Evolutionary conservation across 345 rosid genomes (phyloP).

Genomic region (Murraya paniculata): DNA sequence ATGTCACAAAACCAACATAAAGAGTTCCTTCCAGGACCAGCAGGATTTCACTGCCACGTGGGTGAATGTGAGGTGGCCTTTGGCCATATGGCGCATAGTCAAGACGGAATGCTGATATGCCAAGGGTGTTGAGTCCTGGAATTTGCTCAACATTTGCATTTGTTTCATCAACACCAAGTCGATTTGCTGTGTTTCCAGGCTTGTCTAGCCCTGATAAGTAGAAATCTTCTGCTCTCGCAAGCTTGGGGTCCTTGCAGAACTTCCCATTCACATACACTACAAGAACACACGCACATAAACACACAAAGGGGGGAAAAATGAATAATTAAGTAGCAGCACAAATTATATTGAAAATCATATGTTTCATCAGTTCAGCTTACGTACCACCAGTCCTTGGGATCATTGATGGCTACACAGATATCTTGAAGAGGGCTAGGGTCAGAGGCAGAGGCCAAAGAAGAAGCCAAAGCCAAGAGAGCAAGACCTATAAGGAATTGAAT

Average conservation of each 20-base stretch:
- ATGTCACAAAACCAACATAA: constrained; percentile 40
- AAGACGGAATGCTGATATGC: constrained; percentile 29
- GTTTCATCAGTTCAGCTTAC: neutral
- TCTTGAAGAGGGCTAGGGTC: constrained; percentile 38
- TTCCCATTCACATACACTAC: constrained; percentile 26
- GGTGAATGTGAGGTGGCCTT: constrained; percentile 45
- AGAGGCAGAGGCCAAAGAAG: constrained; percentile 9
- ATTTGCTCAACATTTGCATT: constrained; percentile 24
- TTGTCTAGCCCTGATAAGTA: constrained; percentile 16
- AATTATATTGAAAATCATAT: too few species aligned
- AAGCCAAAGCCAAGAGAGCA: constrained; percentile 17
- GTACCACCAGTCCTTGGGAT: constrained; percentile 3
- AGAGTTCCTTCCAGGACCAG: constrained; percentile 31
- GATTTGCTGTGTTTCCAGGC: constrained; percentile 22
- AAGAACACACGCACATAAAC: too few species aligned
- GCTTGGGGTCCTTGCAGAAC: constrained; percentile 21
- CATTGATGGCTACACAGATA: constrained; percentile 26
- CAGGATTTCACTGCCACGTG: constrained; percentile 39
- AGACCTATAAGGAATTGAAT: neutral
- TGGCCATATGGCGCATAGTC: constrained; percentile 31
- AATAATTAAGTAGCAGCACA: too few species aligned
- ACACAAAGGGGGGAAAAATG: fast-evolving
- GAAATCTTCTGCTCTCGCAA: constrained; percentile 22
- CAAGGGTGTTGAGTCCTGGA: constrained; percentile 39
- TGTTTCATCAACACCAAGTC: constrained; percentile 16